phyloP scores from a whole-genome alignment of 2,329 filamentous ascomycete genomes.

The Talaromyces verruculosus region DNA sequence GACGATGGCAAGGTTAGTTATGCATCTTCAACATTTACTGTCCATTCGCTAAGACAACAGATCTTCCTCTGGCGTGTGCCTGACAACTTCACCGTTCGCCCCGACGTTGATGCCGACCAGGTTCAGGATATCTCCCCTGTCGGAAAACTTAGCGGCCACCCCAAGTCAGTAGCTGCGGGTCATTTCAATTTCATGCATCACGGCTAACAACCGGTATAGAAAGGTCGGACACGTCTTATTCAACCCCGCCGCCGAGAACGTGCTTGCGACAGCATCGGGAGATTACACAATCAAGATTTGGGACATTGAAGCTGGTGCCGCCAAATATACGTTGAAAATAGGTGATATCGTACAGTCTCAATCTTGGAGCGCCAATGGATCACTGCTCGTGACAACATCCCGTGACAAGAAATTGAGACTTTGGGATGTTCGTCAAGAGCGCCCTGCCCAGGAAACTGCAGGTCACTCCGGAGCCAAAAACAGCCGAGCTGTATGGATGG shows the following conservation, averaged over 20 bases:
- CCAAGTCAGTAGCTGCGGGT: constrained; percentile 59
- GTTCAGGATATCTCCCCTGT: constrained; percentile 77
- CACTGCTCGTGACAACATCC: constrained; percentile 84
- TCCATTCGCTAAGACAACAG: constrained; percentile 30
- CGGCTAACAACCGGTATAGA: constrained; percentile 50
- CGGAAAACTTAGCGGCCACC: constrained; percentile 80
- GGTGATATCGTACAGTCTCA: constrained; percentile 91
- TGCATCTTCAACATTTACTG: not conserved
- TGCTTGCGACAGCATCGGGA: constrained; percentile 91
- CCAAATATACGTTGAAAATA: constrained; percentile 76
- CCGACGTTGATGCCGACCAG: constrained; percentile 73
- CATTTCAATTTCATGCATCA: constrained; percentile 19
- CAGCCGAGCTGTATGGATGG: constrained; percentile 94
- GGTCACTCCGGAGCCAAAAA: constrained; percentile 96
- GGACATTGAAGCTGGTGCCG: constrained; percentile 79
- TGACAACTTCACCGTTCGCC: constrained; percentile 77
- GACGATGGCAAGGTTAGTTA: constrained; percentile 79
- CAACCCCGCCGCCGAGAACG: constrained; percentile 93
- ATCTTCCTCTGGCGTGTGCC: constrained; percentile 97
- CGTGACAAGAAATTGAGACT: constrained; percentile 97
- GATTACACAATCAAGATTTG: constrained; percentile 95
- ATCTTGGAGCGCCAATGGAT: constrained; percentile 90
- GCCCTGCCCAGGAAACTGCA: constrained; percentile 75
- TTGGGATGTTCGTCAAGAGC: constrained; percentile 95
- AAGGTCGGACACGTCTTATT: constrained; percentile 98